Evolutionary conservation across 2,329 filamentous ascomycete genomes (phyloP).

Genomic region (Geoglossum cookeanum): DNA sequence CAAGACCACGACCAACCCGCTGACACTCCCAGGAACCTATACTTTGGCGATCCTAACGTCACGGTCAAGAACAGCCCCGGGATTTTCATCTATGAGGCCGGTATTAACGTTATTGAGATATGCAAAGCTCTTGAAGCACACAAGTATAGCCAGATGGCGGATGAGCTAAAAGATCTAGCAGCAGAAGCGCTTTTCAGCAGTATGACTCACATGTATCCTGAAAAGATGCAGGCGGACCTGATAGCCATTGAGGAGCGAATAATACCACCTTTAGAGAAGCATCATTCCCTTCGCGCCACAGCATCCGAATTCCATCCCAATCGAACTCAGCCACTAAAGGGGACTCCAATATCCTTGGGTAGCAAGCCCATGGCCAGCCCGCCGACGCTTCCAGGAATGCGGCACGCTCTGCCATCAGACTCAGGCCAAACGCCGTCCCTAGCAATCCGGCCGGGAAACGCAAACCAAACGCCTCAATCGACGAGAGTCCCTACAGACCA

Average conservation of each 20-base stretch:
- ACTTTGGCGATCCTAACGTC: not conserved
- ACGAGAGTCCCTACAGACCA: not conserved
- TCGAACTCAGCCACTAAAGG: not conserved
- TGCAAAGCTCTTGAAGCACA: not conserved
- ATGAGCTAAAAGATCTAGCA: not conserved
- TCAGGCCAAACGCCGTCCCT: not conserved
- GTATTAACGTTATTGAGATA: not conserved
- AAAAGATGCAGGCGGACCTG: not conserved
- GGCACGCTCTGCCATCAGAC: not conserved
- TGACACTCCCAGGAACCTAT: not conserved
- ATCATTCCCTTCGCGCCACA: not conserved
- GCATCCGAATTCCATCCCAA: not conserved
- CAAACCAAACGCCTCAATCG: not conserved
- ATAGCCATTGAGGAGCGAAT: not conserved
- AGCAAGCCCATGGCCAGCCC: not conserved
- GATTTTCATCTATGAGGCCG: not conserved
- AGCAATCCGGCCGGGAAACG: not conserved
- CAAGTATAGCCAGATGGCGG: not conserved
- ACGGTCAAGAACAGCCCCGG: not conserved
- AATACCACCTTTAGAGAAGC: not conserved
- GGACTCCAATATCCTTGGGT: no score
- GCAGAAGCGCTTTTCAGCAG: not conserved
- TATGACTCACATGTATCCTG: not conserved
- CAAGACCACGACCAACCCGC: not conserved
- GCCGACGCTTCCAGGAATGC: not conserved